These are phyloP conservation scores for Penicillium verrucosum DNA, from an alignment of 2,329 filamentous ascomycete genomes.

Conservation along the genomic window DNA sequence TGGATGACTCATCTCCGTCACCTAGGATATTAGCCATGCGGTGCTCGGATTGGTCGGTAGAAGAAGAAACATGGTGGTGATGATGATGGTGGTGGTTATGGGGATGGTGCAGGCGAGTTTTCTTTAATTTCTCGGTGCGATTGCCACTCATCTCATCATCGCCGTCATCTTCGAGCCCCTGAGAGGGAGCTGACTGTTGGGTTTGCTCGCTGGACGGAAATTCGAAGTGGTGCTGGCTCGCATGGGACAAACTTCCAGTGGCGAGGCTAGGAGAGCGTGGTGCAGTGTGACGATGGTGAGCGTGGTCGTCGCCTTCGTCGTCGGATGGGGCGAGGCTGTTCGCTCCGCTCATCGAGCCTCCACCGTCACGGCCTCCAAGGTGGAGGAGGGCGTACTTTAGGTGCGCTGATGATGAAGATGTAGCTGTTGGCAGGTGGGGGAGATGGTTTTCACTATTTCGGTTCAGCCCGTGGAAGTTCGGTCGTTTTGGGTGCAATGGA, in stretches of 20 bases:
- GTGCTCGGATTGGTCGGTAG: constrained; percentile 13
- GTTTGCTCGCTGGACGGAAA: neutral
- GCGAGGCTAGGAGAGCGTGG: neutral
- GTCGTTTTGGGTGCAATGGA: constrained; percentile 14
- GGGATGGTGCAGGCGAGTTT: constrained; percentile 19
- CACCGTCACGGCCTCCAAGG: constrained; percentile 45
- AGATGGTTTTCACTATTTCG: constrained; percentile 32
- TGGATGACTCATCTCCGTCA: constrained; percentile 29
- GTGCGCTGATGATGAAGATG: constrained; percentile 18
- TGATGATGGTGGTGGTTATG: constrained; percentile 22
- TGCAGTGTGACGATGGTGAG: constrained; percentile 10
- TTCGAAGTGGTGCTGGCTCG: constrained; percentile 3
- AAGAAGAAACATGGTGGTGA: constrained; percentile 15
- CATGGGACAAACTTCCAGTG: neutral
- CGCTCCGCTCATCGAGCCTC: constrained; percentile 46
- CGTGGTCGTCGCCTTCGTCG: constrained; percentile 30
- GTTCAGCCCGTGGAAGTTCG: constrained; percentile 22
- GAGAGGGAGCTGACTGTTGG: constrained; percentile 23
- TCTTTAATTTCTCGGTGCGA: constrained; percentile 21
- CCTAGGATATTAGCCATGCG: constrained; percentile 30
- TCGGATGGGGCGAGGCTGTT: constrained; percentile 39
- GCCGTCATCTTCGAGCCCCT: constrained; percentile 35
- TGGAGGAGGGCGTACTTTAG: constrained; percentile 34
- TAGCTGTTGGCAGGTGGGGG: constrained; percentile 24
- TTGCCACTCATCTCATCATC: constrained; percentile 37